These are phyloP conservation scores for Zelonia costaricensis DNA, from an alignment of 208 protist genomes.

Conservation along the genomic window DNA sequence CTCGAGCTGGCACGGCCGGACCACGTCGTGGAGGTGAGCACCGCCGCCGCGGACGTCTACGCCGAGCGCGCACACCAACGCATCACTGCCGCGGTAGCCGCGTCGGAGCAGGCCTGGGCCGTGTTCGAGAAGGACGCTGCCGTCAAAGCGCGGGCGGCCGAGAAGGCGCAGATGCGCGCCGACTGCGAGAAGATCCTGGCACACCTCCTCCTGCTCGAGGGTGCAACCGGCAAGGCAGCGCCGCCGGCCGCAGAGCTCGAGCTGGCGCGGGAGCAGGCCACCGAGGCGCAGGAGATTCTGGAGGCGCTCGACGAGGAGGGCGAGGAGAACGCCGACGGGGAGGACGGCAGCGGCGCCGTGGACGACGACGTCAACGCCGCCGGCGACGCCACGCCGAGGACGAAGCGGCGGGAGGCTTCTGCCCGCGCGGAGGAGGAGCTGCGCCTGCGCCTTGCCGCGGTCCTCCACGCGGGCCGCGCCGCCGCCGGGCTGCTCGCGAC, in stretches of 20 bases:
- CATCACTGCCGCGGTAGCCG: conserved; percentile 1
- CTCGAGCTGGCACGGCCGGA: conserved; percentile 40
- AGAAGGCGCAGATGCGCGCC: conserved; percentile 35
- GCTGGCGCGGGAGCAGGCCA: conserved; percentile 31
- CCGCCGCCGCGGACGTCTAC: conserved; percentile 41
- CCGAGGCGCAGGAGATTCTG: conserved; percentile 44
- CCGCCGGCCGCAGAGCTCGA: conserved; percentile 43
- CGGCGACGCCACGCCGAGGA: not conserved
- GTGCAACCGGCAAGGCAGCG: conserved; percentile 13
- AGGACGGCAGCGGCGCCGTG: conserved; percentile 1
- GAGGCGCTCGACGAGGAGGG: conserved; percentile 29
- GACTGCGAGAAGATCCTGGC: conserved; percentile 31
- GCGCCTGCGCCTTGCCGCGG: conserved; percentile 17
- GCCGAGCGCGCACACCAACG: conserved; percentile 15
- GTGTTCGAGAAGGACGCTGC: conserved; percentile 7
- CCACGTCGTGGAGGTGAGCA: conserved; percentile 62
- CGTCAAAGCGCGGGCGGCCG: conserved; percentile 19
- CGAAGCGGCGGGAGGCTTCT: not conserved
- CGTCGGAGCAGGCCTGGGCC: conserved; percentile 9
- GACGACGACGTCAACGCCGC: conserved; percentile 13
- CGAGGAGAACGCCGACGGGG: conserved; percentile 14
- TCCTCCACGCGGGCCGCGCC: conserved; percentile 28
- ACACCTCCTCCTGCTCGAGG: conserved; percentile 36
- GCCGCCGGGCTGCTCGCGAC: not conserved
- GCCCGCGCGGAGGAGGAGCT: conserved; percentile 4